These are phyloP conservation scores for Arthrocladium fulminans DNA, from an alignment of 2,329 filamentous ascomycete species.

Conservation along the genomic window DNA sequence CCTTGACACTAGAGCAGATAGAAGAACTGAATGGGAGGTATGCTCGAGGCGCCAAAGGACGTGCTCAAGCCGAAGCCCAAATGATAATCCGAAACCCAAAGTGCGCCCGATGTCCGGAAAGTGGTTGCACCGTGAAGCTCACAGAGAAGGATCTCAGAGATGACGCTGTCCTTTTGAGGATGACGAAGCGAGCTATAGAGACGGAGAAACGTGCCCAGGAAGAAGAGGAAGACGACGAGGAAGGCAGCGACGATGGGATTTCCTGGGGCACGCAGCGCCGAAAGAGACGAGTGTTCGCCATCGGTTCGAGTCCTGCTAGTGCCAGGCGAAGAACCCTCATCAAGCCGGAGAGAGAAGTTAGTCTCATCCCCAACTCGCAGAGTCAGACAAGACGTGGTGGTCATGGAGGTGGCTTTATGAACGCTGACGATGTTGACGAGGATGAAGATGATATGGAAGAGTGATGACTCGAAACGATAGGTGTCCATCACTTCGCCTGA, in stretches of 20 bases:
- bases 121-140: slow-evolving; percentile 30
- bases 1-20: slow-evolving; percentile 20
- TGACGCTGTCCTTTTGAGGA: slow-evolving; percentile 33
- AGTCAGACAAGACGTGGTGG: background rate
- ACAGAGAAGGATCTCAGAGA: slow-evolving; percentile 31
- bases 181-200: slow-evolving; percentile 30
- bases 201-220: slow-evolving; percentile 20
- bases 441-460: slow-evolving; percentile 6
- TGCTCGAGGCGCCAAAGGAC: slow-evolving; percentile 13
- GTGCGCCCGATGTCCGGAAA: slow-evolving; percentile 29
- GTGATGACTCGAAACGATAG: background rate
- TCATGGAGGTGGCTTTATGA: background rate
- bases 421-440: slow-evolving; percentile 4
- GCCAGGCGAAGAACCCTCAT: background rate
- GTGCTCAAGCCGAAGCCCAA: background rate
- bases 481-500: too few species aligned
- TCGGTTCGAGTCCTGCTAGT: slow-evolving; percentile 15
- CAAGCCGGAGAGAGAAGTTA: slow-evolving; percentile 6
- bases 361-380: slow-evolving; percentile 8
- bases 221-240: slow-evolving; percentile 20
- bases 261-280: slow-evolving; percentile 16
- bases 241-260: slow-evolving; percentile 19
- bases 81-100: background rate
- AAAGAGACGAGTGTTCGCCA: slow-evolving; percentile 10
- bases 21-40: slow-evolving; percentile 13